Evolutionary conservation across 192 early-diverging fungal genomes (phyloP).

Genomic region (Backusella westeae): DNA sequence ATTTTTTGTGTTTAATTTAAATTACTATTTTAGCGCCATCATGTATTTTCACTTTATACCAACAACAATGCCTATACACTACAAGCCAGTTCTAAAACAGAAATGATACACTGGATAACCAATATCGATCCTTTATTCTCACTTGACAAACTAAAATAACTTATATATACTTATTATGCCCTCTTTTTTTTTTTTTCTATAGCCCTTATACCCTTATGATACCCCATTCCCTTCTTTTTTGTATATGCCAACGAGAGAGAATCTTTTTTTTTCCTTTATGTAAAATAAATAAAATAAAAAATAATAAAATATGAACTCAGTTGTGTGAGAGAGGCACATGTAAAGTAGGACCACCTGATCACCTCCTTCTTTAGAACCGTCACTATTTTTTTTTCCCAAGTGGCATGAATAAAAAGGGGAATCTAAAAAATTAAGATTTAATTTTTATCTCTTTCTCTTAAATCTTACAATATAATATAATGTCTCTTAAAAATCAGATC

Average conservation of each 20-base stretch:
- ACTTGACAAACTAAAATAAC: constrained; percentile 13
- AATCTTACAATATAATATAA: constrained; percentile 19
- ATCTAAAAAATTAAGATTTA: background rate
- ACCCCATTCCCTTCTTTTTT: background rate
- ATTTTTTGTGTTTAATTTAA: background rate
- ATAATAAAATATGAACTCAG: background rate
- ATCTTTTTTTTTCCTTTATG: constrained; percentile 4
- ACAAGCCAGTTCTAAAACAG: constrained; percentile 57
- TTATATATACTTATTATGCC: background rate
- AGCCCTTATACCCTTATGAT: background rate
- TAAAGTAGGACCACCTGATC: constrained; percentile 4
- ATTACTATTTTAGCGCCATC: constrained; percentile 42
- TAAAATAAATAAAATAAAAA: constrained; percentile 4
- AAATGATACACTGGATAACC: constrained; percentile 68
- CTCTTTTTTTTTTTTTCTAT: background rate
- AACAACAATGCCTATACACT: constrained; percentile 62
- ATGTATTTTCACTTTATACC: constrained; percentile 73
- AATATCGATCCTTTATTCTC: constrained; percentile 32
- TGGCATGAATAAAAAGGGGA: constrained; percentile 17
- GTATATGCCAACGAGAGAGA: constrained; percentile 9
- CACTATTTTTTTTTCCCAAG: constrained; percentile 5
- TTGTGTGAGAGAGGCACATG: constrained; percentile 16
- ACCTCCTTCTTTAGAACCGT: background rate
- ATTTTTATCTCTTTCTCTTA: background rate
- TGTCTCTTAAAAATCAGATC: constrained; percentile 52